Evolutionary conservation across 768 basidiomycete species (phyloP).

Genomic region (Calvatia gigantea): DNA sequence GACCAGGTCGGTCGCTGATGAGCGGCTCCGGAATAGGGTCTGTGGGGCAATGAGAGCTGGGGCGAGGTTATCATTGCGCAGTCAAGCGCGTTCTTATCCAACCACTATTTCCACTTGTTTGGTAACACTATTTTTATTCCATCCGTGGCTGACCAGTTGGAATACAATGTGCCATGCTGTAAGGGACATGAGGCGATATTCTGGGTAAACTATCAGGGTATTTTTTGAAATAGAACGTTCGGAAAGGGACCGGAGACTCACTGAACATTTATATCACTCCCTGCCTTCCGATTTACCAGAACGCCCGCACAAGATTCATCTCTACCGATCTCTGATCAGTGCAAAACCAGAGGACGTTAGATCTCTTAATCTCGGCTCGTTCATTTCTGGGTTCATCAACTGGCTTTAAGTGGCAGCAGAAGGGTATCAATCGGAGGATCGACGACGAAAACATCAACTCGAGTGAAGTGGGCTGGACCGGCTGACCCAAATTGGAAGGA

Average conservation of each 20-base stretch:
- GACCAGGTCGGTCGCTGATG: neutral
- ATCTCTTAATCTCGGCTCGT: neutral
- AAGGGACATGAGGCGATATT: neutral
- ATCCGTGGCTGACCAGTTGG: neutral
- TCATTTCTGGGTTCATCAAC: too few species aligned
- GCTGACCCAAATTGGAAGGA: too few species aligned
- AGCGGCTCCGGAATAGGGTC: neutral
- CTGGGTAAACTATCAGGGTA: neutral
- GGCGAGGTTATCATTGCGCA: neutral
- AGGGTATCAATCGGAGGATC: too few species aligned
- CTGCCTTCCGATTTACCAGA: neutral
- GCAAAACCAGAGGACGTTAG: neutral
- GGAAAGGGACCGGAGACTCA: neutral
- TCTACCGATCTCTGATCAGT: neutral
- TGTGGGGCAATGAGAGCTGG: neutral
- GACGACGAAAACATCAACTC: too few species aligned
- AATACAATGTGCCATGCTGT: neutral
- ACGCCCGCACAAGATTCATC: neutral
- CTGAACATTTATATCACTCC: neutral
- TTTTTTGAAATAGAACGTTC: neutral
- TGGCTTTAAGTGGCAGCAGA: too few species aligned
- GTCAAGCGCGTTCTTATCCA: neutral
- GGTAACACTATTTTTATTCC: conserved; percentile 5
- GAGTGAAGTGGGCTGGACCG: too few species aligned
- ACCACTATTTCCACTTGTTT: conserved; percentile 10